These are phyloP conservation scores for Chaetoscypha palmicola DNA, from an alignment of 2,329 filamentous ascomycete species.

Conservation along the genomic window DNA sequence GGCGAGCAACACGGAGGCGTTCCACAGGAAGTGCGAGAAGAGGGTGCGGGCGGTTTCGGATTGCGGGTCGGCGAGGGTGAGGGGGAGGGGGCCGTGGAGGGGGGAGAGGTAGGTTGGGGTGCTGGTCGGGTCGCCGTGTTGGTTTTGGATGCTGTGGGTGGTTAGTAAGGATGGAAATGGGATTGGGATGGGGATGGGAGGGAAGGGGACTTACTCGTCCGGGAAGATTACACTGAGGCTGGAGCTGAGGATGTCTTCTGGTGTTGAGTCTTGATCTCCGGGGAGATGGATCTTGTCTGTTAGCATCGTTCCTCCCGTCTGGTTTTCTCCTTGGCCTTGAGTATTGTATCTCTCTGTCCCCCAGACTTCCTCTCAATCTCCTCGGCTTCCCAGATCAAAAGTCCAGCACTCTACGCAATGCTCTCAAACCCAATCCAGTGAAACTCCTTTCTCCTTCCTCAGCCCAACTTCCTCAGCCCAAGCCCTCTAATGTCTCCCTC, in stretches of 20 bases:
- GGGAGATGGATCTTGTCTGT: slow-evolving; percentile 38
- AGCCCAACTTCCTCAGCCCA: too few relatives aligned
- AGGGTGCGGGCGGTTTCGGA: slow-evolving; percentile 49
- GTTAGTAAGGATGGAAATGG: neutral
- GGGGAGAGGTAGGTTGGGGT: slow-evolving; percentile 52
- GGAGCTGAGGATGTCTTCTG: slow-evolving; percentile 54
- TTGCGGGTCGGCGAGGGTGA: slow-evolving; percentile 36
- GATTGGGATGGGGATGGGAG: neutral
- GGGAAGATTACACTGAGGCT: slow-evolving; percentile 59
- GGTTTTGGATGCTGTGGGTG: slow-evolving; percentile 46
- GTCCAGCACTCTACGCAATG: too few relatives aligned
- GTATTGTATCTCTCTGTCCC: too few relatives aligned
- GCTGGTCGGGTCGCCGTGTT: slow-evolving; percentile 54
- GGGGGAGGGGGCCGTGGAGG: slow-evolving; percentile 27
- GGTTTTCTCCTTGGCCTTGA: too few relatives aligned
- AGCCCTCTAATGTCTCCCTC: too few relatives aligned
- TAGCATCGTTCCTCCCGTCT: too few relatives aligned
- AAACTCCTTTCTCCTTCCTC: too few relatives aligned
- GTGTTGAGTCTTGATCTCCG: slow-evolving; percentile 30
- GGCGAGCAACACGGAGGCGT: slow-evolving; percentile 50
- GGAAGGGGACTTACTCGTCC: slow-evolving; percentile 48
- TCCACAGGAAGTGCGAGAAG: slow-evolving; percentile 71
- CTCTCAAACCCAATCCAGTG: too few relatives aligned
- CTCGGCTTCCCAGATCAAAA: too few relatives aligned
- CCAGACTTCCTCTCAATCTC: too few relatives aligned